phyloP scores from a whole-genome alignment of 192 early-diverging fungal species.

The Mortierella claussenii region DNA sequence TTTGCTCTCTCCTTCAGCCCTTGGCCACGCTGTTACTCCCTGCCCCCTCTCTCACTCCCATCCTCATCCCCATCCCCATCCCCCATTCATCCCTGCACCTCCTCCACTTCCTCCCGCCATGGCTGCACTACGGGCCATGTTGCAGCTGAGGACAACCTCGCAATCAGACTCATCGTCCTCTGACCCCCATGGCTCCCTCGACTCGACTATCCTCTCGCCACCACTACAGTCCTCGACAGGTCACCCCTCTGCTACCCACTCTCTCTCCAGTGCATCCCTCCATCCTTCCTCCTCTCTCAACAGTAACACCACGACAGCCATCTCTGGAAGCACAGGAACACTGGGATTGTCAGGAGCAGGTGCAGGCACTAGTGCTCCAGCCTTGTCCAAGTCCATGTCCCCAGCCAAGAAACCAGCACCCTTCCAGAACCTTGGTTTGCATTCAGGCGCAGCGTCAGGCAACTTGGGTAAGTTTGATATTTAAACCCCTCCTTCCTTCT shows the following conservation, averaged over 20 bases:
- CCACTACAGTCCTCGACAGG: background rate
- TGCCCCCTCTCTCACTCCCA: background rate
- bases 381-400: background rate
- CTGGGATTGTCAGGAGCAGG: background rate
- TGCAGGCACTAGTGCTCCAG: background rate
- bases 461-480: conserved; percentile 58
- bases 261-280: conserved; percentile 11
- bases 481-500: background rate
- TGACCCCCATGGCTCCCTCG: background rate
- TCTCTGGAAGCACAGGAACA: background rate
- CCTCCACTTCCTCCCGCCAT: background rate
- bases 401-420: conserved; percentile 19
- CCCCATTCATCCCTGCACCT: no score
- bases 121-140: conserved; percentile 34
- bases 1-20: no score
- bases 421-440: conserved; percentile 53
- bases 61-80: background rate
- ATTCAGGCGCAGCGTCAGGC: conserved; percentile 61
- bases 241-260: conserved; percentile 2
- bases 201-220: background rate
- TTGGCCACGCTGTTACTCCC: no score
- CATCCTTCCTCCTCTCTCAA: background rate
- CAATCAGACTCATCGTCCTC: conserved; percentile 4
- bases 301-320: background rate
- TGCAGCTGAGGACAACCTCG: conserved; percentile 15